phyloP scores from a whole-genome alignment of 257 asterid genomes.

The Nemophila menziesii region DNA sequence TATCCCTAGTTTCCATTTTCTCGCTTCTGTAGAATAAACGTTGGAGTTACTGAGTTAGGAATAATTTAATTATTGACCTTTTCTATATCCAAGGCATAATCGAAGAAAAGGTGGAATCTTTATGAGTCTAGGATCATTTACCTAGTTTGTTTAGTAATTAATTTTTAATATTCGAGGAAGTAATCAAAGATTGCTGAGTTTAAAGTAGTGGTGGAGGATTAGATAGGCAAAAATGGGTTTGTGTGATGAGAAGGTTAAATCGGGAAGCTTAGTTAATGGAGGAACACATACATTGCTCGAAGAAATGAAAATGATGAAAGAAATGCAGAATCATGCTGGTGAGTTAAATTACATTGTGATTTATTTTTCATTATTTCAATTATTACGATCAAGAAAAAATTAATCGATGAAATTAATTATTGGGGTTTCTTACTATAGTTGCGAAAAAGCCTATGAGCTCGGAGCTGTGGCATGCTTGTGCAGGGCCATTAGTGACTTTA shows the following conservation, averaged over 20 bases:
- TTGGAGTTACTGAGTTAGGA: too few relatives aligned
- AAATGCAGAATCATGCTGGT: constrained; percentile 74
- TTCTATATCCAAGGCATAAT: not conserved
- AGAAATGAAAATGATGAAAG: constrained; percentile 71
- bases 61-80: not conserved
- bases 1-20: not conserved
- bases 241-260: constrained; percentile 42
- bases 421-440: constrained; percentile 31
- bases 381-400: too few relatives aligned
- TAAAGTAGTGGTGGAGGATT: constrained; percentile 4
- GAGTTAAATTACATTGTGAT: constrained; percentile 14
- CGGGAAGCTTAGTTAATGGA: constrained; percentile 47
- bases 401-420: too few relatives aligned
- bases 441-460: constrained; percentile 48
- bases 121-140: not conserved
- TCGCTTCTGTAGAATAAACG: not conserved
- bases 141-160: constrained; percentile 3
- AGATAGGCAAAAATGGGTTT: constrained; percentile 32
- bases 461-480: constrained; percentile 91
- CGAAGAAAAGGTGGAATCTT: not conserved
- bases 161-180: too few relatives aligned
- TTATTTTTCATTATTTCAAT: constrained; percentile 11
- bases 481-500: constrained; percentile 73
- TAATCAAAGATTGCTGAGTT: constrained; percentile 21
- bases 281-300: constrained; percentile 54